phyloP scores from a whole-genome alignment of 257 asterid genomes.

The Nicotiana paniculata region DNA sequence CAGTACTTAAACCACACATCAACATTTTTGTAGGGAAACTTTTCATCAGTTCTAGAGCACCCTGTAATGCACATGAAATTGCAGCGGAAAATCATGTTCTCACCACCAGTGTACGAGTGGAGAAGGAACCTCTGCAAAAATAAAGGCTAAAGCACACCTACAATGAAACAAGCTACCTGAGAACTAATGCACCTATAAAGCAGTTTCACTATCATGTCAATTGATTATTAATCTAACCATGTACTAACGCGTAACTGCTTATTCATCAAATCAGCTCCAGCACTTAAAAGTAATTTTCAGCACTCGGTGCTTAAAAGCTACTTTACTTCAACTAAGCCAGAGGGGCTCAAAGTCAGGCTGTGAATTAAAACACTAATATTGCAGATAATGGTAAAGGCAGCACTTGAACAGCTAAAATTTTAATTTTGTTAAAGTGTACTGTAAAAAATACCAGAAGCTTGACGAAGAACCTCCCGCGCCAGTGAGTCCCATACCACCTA shows the following conservation, averaged over 20 bases:
- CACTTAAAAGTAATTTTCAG: too few relatives aligned
- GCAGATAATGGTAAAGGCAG: not conserved
- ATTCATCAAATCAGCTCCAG: too few relatives aligned
- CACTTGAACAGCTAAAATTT: not conserved
- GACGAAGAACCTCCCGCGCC: slow-evolving; percentile 72
- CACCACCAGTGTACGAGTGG: not conserved
- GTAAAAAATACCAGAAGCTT: slow-evolving; percentile 66
- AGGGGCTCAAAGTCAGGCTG: not conserved
- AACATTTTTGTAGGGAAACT: not conserved
- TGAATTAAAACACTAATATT: not conserved
- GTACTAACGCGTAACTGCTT: not conserved
- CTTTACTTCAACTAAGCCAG: too few relatives aligned
- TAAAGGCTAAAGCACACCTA: not conserved
- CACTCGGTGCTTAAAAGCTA: too few relatives aligned
- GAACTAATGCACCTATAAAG: not conserved
- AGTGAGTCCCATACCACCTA: slow-evolving; percentile 87
- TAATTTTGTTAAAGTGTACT: not conserved
- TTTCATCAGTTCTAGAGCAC: not conserved
- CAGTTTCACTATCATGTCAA: not conserved
- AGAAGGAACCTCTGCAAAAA: not conserved
- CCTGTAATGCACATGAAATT: not conserved
- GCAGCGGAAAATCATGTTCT: not conserved
- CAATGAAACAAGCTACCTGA: not conserved
- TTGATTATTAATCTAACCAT: not conserved
- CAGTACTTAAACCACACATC: not conserved